Percentiles rank a stretch among this genome's conserved stretches.
These are phyloP conservation scores for Candida argentea DNA, from an alignment of 805 yeast genomes.

Conservation along the genomic window DNA sequence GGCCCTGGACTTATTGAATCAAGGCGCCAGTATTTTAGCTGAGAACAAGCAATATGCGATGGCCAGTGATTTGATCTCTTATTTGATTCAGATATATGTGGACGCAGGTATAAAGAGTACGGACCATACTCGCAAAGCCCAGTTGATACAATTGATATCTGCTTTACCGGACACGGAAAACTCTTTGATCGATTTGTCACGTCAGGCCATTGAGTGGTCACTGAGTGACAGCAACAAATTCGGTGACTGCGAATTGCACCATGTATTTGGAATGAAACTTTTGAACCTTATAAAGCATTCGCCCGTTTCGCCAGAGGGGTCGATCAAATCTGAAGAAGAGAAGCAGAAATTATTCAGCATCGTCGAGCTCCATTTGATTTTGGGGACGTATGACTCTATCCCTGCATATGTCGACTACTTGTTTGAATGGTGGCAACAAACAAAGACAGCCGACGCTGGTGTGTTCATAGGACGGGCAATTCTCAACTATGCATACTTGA, in stretches of 20 bases:
- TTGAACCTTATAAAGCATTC: conserved; percentile 23
- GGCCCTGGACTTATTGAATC: conserved; percentile 65
- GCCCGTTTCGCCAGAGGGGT: too few relatives aligned
- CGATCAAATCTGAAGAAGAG: conserved; percentile 14
- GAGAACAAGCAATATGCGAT: conserved; percentile 69
- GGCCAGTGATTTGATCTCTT: conserved; percentile 65
- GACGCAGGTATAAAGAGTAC: conserved; percentile 33
- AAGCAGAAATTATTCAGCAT: conserved; percentile 38
- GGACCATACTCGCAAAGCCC: conserved; percentile 32
- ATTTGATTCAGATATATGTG: conserved; percentile 61
- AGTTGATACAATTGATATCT: conserved; percentile 37
- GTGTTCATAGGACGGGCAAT: conserved; percentile 46
- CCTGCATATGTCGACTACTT: conserved; percentile 35
- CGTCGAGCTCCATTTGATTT: conserved; percentile 63
- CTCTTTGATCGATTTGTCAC: conserved; percentile 53
- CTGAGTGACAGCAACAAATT: conserved; percentile 32
- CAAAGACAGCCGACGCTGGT: conserved; percentile 21
- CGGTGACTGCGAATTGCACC: conserved; percentile 73
- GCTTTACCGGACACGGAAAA: conserved; percentile 34
- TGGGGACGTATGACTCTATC: conserved; percentile 51
- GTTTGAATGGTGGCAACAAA: conserved; percentile 26
- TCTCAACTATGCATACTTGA: conserved; percentile 61
- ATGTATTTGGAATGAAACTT: conserved; percentile 61
- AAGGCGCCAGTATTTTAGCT: conserved; percentile 60
- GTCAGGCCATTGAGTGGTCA: conserved; percentile 63